Conservation (phyloP, 805 yeast genomes). For the Cyberlindnera meyerae region DNA sequence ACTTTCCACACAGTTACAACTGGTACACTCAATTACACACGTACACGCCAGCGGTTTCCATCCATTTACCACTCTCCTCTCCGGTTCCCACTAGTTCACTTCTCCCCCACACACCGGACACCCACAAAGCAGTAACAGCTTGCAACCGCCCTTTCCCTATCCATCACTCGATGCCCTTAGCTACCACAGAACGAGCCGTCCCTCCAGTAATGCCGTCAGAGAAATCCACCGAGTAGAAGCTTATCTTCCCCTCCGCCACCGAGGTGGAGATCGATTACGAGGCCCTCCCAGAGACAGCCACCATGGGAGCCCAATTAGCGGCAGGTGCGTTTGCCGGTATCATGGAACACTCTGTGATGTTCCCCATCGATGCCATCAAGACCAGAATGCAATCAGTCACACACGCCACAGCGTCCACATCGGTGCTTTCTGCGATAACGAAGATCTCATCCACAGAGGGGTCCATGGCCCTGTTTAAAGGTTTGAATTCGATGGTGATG, state of each 20-base stretch:
- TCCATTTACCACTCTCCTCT: no score
- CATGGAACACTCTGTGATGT: slow-evolving; percentile 97
- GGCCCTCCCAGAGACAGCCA: slow-evolving; percentile 81
- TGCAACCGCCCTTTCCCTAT: no score
- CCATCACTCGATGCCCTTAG: slow-evolving; percentile 6
- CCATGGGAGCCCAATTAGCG: slow-evolving; percentile 70
- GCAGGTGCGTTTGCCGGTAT: slow-evolving; percentile 99
- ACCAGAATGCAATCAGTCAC: slow-evolving; percentile 74
- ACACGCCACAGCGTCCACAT: slow-evolving; percentile 24
- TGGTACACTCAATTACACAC: no score
- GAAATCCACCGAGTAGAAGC: not conserved
- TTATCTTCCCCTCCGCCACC: not conserved
- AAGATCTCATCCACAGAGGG: slow-evolving; percentile 86
- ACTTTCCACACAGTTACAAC: no score
- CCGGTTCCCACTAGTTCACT: no score
- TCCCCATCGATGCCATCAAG: slow-evolving; percentile 93
- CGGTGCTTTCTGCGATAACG: slow-evolving; percentile 63
- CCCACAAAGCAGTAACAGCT: no score
- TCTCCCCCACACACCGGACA: no score
- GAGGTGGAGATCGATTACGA: slow-evolving; percentile 73
- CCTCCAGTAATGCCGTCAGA: not conserved
- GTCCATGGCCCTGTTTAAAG: slow-evolving; percentile 84
- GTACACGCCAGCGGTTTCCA: no score
- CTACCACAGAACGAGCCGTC: not conserved
- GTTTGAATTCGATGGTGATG: slow-evolving; percentile 82